Base-by-base conservation (phyloP, 352 stramenopile genomes). In the Aphanomyces euteiches region DNA sequence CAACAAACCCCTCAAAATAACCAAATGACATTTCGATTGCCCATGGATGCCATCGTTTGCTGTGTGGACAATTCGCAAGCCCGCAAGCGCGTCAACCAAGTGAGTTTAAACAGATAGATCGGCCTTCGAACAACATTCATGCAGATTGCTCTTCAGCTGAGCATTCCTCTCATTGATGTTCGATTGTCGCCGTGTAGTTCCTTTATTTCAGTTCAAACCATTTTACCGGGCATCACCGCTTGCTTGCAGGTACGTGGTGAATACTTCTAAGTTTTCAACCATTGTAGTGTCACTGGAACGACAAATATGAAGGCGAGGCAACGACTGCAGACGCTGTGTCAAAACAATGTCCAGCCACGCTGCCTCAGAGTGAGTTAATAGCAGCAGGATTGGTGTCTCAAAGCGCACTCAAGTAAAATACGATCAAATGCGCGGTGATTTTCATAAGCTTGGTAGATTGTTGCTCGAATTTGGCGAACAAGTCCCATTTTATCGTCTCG, bases 101-200 rank as follows among this genome's bases (percentile, higher is more conserved):
- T 66, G 5, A 17, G 17, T 34, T 66, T 12, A 5, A n/a, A 10
- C 4, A 47, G 6, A 43, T 13, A 15, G 12, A 45, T 21, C 4
- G 12, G 17, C 34, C 28, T 4, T 59, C 50, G 3, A 12, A 13
- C 4, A 28, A 37, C 50, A 36, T 59, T 36, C 3, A 0, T 36
- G n/a, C 53, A 66, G 57, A 50, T 66, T 10, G 57, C 57, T 3
- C 57, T 66, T 38, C 36, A 66, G 21, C 38, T 66, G 5, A 66
- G 57, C 40, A 66, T 66, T 50, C 57, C 57, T 19, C n/a, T 66
- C 15, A 28, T 66, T n/a, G 57, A 66, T 45, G 57, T 66, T 12
- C 4, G 12, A 8, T 34, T 53, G 57, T 66, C 57, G 10, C 57
- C 57, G 38, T 66, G 57, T 41, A 66, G 57, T 38, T 66, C 57